phyloP scores from a whole-genome alignment of 345 rosid genomes.

The Pistacia vera region DNA sequence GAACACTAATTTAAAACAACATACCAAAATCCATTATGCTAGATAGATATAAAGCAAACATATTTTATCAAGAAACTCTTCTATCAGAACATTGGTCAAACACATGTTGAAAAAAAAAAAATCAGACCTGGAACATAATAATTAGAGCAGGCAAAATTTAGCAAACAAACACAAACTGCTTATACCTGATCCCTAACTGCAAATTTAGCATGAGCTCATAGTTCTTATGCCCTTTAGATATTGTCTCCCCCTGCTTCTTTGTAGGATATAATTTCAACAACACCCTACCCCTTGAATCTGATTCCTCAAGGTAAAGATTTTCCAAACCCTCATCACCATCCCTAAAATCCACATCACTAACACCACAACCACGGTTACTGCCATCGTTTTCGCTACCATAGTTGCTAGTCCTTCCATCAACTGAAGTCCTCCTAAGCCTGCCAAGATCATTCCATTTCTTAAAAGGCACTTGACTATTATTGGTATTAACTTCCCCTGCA shows the following conservation, averaged over 20 bases:
- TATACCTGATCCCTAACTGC: conserved; percentile 94
- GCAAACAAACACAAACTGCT: neutral
- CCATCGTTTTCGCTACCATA: conserved; percentile 35
- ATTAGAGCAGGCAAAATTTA: conserved; percentile 3
- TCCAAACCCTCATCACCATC: conserved; percentile 48
- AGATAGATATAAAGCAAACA: neutral
- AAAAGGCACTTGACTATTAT: conserved; percentile 25
- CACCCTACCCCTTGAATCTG: conserved; percentile 32
- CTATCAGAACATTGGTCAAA: neutral
- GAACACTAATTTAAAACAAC: neutral
- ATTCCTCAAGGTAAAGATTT: conserved; percentile 45
- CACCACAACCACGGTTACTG: conserved; percentile 21
- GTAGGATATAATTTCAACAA: conserved; percentile 53
- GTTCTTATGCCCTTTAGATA: conserved; percentile 92
- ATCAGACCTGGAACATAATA: neutral
- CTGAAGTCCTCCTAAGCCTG: conserved; percentile 60
- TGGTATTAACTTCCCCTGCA: conserved; percentile 29
- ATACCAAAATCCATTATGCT: neutral
- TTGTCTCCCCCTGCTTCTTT: conserved; percentile 83
- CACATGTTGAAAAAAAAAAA: neutral
- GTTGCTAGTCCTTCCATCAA: conserved; percentile 68
- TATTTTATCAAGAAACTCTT: neutral
- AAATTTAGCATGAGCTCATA: conserved; percentile 98
- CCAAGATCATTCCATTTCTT: conserved; percentile 25
- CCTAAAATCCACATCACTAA: conserved; percentile 38